These are phyloP conservation scores for Leishmania arabica DNA, from an alignment of 208 protist species.

Conservation along the genomic window DNA sequence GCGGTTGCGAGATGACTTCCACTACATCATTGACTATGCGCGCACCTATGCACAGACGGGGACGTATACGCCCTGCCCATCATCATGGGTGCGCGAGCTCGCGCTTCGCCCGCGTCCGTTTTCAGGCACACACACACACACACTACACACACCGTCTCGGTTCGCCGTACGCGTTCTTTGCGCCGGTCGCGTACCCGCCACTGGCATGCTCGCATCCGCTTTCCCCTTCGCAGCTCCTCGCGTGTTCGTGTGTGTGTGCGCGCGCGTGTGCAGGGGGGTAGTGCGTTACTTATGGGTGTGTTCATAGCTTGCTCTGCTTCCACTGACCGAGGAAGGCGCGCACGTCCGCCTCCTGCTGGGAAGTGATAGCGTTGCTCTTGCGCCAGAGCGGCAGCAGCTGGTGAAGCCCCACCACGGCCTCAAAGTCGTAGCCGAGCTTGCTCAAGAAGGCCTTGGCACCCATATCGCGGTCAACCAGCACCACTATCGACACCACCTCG, in stretches of 20 bases:
- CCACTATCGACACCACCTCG: conserved; percentile 90
- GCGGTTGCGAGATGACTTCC: too few relatives aligned
- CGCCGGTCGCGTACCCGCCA: background rate
- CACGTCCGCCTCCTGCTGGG: conserved; percentile 63
- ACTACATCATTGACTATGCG: too few relatives aligned
- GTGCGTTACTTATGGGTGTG: background rate
- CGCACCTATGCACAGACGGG: too few relatives aligned
- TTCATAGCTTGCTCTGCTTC: conserved; percentile 69
- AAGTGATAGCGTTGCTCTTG: conserved; percentile 57
- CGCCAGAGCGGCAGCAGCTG: conserved; percentile 81
- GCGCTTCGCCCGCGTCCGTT: background rate
- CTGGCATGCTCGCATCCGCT: background rate
- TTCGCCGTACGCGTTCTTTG: background rate
- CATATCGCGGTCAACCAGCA: conserved; percentile 96
- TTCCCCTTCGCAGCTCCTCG: background rate
- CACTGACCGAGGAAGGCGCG: conserved; percentile 62
- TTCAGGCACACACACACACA: background rate
- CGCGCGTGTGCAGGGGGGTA: background rate
- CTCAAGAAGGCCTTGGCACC: conserved; percentile 89
- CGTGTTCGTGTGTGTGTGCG: background rate
- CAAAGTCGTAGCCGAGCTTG: conserved; percentile 84
- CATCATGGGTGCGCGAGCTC: background rate
- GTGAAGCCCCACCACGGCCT: conserved; percentile 80
- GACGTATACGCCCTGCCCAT: too few relatives aligned
- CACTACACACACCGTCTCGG: background rate